phyloP scores from a whole-genome alignment of 148 eudicot species.

The Pouteria glomerata region DNA sequence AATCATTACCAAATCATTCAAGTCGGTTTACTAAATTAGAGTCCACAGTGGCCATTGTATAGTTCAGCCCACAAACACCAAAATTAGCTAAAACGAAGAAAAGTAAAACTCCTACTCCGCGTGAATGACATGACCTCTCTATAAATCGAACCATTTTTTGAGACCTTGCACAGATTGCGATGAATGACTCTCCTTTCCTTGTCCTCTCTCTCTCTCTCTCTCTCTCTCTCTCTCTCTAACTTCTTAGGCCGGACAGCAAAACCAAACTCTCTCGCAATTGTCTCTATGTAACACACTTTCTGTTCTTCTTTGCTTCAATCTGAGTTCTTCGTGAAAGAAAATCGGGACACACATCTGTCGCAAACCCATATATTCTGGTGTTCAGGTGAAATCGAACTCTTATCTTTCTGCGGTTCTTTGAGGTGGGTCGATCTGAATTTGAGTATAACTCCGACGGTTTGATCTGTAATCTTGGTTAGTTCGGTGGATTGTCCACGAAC shows the following conservation, averaged over 20 bases:
- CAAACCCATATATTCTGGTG: neutral
- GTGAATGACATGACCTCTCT: neutral
- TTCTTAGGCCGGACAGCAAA: neutral
- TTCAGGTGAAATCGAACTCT: neutral
- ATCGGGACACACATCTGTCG: neutral
- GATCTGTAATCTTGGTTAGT: slow-evolving; percentile 1
- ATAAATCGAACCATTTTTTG: neutral
- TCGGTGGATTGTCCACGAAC: neutral
- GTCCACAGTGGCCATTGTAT: neutral
- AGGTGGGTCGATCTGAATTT: slow-evolving; percentile 8
- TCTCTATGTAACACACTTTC: neutral
- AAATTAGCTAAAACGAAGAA: neutral
- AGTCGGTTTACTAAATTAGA: neutral
- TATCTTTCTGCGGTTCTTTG: neutral
- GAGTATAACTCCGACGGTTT: neutral
- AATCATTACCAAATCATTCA: slow-evolving; percentile 1
- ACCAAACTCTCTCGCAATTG: neutral
- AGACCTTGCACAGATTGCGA: neutral
- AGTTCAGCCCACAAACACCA: neutral
- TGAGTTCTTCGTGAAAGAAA: neutral
- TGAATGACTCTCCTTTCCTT: neutral
- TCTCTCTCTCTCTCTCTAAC: neutral
- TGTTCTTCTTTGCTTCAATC: neutral
- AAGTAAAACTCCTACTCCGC: neutral
- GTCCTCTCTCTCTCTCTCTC: neutral